Evolutionary conservation across 192 early-diverging fungal genomes (phyloP).

Genomic region (Umbelopsis sp.): DNA sequence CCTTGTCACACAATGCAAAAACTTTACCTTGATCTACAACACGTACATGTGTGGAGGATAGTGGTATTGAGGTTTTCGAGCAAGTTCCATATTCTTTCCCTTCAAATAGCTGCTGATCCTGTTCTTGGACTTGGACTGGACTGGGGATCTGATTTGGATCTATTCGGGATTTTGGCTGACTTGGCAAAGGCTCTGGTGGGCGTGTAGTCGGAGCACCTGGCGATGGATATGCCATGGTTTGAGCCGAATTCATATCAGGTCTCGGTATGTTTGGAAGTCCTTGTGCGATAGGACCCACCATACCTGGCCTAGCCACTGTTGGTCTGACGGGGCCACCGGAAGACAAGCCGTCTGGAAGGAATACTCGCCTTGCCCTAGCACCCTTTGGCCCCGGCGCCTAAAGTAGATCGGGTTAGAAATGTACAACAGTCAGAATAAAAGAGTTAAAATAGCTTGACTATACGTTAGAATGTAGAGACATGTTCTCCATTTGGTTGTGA

Average conservation of each 20-base stretch:
- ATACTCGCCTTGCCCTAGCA: neutral
- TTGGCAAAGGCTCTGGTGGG: slow-evolving; percentile 28
- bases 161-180: slow-evolving; percentile 65
- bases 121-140: slow-evolving; percentile 81
- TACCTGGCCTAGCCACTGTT: neutral
- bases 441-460: neutral
- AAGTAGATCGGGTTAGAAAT: neutral
- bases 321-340: neutral
- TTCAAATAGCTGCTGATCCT: slow-evolving; percentile 74
- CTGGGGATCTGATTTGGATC: slow-evolving; percentile 95
- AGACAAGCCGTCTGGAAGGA: neutral
- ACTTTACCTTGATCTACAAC: slow-evolving; percentile 84
- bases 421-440: neutral
- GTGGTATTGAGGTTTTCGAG: slow-evolving; percentile 69
- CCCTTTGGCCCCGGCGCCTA: neutral
- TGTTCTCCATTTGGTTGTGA: neutral
- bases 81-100: slow-evolving; percentile 74
- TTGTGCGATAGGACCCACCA: too few species aligned
- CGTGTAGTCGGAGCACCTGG: slow-evolving; percentile 26
- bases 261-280: too few species aligned
- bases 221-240: too few species aligned
- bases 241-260: too few species aligned
- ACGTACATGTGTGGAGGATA: slow-evolving; percentile 78
- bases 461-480: slow-evolving; percentile 5
- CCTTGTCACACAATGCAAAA: neutral